These are phyloP conservation scores for Malassezia japonica DNA, from an alignment of 1,284 basidiomycete genomes.

Conservation along the genomic window DNA sequence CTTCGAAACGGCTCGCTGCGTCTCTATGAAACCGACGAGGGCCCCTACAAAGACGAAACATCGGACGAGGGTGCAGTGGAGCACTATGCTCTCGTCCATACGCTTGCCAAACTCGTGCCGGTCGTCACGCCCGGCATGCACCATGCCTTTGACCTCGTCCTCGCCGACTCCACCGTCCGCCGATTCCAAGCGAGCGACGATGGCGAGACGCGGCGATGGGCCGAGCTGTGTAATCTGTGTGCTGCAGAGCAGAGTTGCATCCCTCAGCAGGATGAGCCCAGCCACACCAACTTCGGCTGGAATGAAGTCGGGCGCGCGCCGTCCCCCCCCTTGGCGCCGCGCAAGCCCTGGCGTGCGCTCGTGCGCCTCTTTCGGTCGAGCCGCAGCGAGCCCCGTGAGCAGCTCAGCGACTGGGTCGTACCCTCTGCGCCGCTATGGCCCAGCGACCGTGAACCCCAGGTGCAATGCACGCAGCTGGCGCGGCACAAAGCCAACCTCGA, in stretches of 20 bases:
- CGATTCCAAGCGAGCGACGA: background rate
- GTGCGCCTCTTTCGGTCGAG: conserved; percentile 9
- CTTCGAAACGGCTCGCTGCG: background rate
- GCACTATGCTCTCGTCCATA: background rate
- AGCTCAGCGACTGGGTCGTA: background rate
- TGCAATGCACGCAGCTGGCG: background rate
- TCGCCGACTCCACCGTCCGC: background rate
- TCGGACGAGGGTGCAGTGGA: background rate
- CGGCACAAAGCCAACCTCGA: background rate
- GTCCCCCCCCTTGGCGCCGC: too few species aligned
- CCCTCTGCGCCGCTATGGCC: background rate
- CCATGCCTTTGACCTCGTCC: background rate
- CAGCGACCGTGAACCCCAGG: background rate
- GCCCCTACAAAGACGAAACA: background rate
- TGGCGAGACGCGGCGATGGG: background rate
- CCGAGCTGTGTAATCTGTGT: background rate
- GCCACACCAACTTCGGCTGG: background rate
- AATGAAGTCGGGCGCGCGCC: too few species aligned
- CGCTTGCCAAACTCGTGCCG: background rate
- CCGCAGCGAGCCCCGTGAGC: background rate
- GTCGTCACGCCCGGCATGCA: background rate
- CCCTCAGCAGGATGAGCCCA: background rate
- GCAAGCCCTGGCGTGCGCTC: too few species aligned
- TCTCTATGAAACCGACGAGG: background rate
- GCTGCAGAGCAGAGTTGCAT: background rate